Conservation (phyloP, 108 stramenopile genomes). For the Nannochloropsis granulata region DNA sequence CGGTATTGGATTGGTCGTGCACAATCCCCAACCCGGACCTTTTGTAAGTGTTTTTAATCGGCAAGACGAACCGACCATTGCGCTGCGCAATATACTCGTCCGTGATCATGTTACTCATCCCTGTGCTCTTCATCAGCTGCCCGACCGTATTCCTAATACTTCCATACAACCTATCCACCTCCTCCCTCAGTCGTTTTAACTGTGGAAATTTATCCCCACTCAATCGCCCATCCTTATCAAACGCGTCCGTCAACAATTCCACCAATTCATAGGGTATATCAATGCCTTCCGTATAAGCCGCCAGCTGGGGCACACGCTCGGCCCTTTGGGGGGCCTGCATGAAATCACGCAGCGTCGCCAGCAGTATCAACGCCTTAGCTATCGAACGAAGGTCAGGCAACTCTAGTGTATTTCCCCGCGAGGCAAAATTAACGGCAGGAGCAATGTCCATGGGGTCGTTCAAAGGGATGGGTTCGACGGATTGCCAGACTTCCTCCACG, state of each 20-base stretch:
- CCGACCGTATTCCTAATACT: slow-evolving; percentile 2
- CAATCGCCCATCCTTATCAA: slow-evolving; percentile 29
- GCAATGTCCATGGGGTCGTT: neutral
- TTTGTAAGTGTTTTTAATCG: slow-evolving; percentile 22
- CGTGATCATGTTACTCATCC: neutral
- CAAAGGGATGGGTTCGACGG: neutral
- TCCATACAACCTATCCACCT: neutral
- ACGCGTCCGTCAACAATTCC: slow-evolving; percentile 24
- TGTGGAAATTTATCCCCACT: slow-evolving; percentile 24
- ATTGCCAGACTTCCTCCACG: neutral
- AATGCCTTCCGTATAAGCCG: neutral
- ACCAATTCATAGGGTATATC: slow-evolving; percentile 22
- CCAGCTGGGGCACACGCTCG: neutral
- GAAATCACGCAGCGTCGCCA: neutral
- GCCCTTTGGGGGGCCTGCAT: neutral
- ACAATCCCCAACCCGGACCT: slow-evolving; percentile 56
- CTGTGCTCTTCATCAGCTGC: neutral
- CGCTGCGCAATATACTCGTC: slow-evolving; percentile 14
- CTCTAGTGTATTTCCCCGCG: neutral
- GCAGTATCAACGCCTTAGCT: neutral
- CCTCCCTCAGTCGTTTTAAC: slow-evolving; percentile 17
- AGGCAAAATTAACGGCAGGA: neutral
- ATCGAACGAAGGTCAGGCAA: neutral
- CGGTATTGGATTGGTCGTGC: slow-evolving; percentile 65
- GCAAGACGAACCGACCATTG: slow-evolving; percentile 22